Base-by-base conservation (phyloP, 495 filamentous ascomycete species). In the Neurospora discreta region DNA sequence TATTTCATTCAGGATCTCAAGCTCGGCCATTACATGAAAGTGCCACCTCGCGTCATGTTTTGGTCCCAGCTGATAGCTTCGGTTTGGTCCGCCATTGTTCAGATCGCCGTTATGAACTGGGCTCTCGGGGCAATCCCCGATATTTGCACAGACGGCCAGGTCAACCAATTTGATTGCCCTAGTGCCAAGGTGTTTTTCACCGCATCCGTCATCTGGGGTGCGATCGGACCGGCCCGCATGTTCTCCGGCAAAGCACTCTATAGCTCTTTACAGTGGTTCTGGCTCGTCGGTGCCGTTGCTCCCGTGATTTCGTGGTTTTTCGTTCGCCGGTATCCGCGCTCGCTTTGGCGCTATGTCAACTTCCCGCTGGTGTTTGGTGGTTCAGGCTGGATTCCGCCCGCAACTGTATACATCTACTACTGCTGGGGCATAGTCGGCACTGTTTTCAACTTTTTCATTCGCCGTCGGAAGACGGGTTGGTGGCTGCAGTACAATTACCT, bases 401-500 rank as follows among this genome's bases (percentile, higher is more conserved):
- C 90, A 5, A 90, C 87, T 1, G 85, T 89, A 2, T 86, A 89
- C 69, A 91, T 87, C 74, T 92, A 90, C 76, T 86, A 89, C 60
- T 83, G 85, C 73, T 92, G 90, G 90, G 89, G 88, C n/a, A 82
- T 88, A 40, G 86, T 91, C 23, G 91, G 90, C 3, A 84, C 86
- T 69, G 58, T 88, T 46, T 92, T 92, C 82, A 90, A 92, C 78
- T 90, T 87, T 77, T 87, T 80, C 69, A 87, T 92, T 72, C 84
- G 87, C 44, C 82, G 88, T 73, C 83, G 85, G 72, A 89, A 83
- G 80, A 86, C 83, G 40, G 90, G 90, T 40, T 92, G 90, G 90
- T 92, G 90, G 90, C 83, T 90, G 82, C 88, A 90, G 73, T 93
- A 92, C 79, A 94, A 93, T 82, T 94, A 93, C 78, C 83, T 93